Percentiles rank a stretch among this genome's conserved stretches.
phyloP scores from a whole-genome alignment of 176 grass and related monocot genomes.

The Avena insularis region DNA sequence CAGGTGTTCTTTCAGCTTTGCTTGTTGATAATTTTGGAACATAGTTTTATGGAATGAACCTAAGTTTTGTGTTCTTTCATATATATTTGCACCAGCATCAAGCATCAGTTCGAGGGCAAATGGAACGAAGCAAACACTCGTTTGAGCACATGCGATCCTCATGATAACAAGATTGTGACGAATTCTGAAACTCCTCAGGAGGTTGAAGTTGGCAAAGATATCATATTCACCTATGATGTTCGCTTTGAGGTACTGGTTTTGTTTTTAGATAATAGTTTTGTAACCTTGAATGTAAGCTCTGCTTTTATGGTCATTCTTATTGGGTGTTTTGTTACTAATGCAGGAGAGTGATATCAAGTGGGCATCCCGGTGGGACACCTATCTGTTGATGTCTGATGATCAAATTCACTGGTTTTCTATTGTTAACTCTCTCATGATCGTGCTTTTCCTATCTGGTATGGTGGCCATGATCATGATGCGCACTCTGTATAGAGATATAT shows the following conservation, averaged over 20 bases:
- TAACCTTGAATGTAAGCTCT: slow-evolving; percentile 37
- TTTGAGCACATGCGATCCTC: slow-evolving; percentile 71
- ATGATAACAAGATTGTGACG: slow-evolving; percentile 52
- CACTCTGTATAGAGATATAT: slow-evolving; percentile 72
- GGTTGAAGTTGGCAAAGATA: slow-evolving; percentile 55
- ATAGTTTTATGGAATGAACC: slow-evolving; percentile 12
- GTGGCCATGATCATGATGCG: slow-evolving; percentile 84
- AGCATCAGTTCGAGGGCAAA: slow-evolving; percentile 55
- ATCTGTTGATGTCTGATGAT: slow-evolving; percentile 72
- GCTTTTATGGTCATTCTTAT: slow-evolving; percentile 13
- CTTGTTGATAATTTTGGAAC: not conserved
- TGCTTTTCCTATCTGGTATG: slow-evolving; percentile 76
- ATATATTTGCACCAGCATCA: slow-evolving; percentile 46
- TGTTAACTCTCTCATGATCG: slow-evolving; percentile 74
- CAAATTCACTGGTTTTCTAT: slow-evolving; percentile 85
- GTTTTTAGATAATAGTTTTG: not conserved
- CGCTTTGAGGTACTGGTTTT: slow-evolving; percentile 52
- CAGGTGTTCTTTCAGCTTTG: slow-evolving; percentile 52
- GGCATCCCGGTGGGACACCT: slow-evolving; percentile 80
- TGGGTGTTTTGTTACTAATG: slow-evolving; percentile 21
- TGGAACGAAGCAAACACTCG: slow-evolving; percentile 59
- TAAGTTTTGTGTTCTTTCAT: slow-evolving; percentile 32
- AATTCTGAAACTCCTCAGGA: slow-evolving; percentile 54
- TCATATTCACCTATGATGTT: slow-evolving; percentile 77
- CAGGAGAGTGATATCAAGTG: slow-evolving; percentile 73